Evolutionary conservation across 1,139 yeast species (phyloP), one percentile per base, ranked within the genome.

Genomic region (Yamadazyma conglobata): DNA sequence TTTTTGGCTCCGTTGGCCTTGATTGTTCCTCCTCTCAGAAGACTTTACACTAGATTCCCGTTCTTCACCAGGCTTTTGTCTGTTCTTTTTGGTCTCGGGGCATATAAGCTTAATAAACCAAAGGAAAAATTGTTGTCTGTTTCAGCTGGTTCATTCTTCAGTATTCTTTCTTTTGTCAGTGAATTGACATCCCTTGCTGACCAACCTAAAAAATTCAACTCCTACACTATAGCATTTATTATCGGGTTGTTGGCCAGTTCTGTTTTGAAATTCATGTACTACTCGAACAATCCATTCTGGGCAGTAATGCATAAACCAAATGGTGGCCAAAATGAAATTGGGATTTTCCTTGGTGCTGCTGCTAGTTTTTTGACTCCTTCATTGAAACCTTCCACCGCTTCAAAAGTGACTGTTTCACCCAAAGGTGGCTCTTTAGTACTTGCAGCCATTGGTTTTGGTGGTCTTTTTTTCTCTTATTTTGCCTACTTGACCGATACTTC

Each of bases 211-310:
- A 64, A 67, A 34, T 64, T 73, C 27, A 57, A 64, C 27, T 69
- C 77, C 19, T 83, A 75, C 44, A 66, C 80, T 2, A 53, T 80
- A 3, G 70, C 93, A 2, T 79, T 85, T 50, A 56, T 78, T 1
- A 45, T 84, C 17, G 98, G 98, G 14, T 66, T 91, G 35, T 66
- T 85, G 29, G 56, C 77, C 4, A 78, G 95, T 3, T 75, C 88
- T 1, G 73, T 84, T 23, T 68, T 87, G 19, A 91, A 93, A 52
- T 83, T 74, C 59, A 75, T 81, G 11, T 75, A 70, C 49, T 84
- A 75, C 59, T 79, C 96, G 5, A 89, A 89, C 52, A 91, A 91
- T 54, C 98, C 98, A 22, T 66, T 88, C 30, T 91, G 98, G 98
- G 95, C 98, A 22, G 83, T 88, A 27, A 81, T 91, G 91, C 82